A percentile compares a stretch with the other conserved stretches of the same genome.
Conservation (phyloP, 768 basidiomycete species). For the Tricholoma hemisulphureum region DNA sequence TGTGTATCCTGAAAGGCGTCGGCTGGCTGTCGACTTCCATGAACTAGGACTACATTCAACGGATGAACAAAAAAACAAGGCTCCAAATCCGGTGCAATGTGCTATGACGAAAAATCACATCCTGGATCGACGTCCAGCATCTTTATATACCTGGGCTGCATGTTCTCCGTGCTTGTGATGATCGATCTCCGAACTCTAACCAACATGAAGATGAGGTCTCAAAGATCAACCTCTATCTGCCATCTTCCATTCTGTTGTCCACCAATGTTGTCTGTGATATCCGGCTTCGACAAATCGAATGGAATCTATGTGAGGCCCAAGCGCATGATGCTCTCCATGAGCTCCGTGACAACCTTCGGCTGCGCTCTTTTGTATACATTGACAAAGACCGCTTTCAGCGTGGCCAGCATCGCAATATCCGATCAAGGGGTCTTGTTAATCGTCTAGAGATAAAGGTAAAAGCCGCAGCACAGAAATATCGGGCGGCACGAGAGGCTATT, state of each 20-base stretch:
- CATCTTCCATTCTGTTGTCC: neutral
- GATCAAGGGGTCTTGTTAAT: neutral
- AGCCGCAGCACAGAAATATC: neutral
- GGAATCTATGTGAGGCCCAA: neutral
- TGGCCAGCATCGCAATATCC: neutral
- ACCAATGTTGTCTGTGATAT: neutral
- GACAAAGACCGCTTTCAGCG: neutral
- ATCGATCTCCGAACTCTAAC: neutral
- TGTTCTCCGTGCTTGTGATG: neutral
- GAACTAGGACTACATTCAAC: neutral
- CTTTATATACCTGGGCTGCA: neutral
- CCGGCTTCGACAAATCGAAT: neutral
- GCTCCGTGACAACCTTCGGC: neutral
- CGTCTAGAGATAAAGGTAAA: neutral
- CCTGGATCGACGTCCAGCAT: slow-evolving; percentile 7
- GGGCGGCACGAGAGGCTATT: neutral
- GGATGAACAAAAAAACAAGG: neutral
- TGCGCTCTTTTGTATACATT: neutral
- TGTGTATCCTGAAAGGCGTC: neutral
- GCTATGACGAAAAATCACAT: neutral
- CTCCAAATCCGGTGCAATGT: neutral
- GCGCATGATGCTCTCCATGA: neutral
- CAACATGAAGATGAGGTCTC: neutral
- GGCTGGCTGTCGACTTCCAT: neutral
- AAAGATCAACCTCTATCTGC: neutral